These are phyloP conservation scores for Cutaneotrichosporon cutaneum DNA, from an alignment of 1,284 basidiomycete species.

Conservation along the genomic window DNA sequence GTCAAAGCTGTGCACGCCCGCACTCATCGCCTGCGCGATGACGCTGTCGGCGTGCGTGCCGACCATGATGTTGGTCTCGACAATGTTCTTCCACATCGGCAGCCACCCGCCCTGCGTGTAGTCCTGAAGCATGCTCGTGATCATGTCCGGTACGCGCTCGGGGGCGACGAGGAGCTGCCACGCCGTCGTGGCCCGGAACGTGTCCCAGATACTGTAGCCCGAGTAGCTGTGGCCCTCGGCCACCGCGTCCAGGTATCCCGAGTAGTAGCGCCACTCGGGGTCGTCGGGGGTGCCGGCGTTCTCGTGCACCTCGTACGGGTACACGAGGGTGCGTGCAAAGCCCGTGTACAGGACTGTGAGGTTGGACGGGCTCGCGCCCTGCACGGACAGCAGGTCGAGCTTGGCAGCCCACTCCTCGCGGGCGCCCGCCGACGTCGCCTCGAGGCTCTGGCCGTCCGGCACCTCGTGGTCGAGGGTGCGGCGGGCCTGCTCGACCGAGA, in stretches of 20 bases:
- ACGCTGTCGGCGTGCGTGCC: slow-evolving; percentile 77
- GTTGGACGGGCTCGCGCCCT: slow-evolving; percentile 55
- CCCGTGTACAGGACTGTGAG: slow-evolving; percentile 38
- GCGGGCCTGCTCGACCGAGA: slow-evolving; percentile 71
- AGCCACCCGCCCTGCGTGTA: slow-evolving; percentile 74
- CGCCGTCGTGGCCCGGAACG: slow-evolving; percentile 73
- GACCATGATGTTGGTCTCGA: slow-evolving; percentile 62
- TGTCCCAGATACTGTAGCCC: slow-evolving; percentile 84
- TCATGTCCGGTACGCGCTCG: slow-evolving; percentile 70
- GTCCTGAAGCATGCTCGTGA: slow-evolving; percentile 76
- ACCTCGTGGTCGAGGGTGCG: slow-evolving; percentile 60
- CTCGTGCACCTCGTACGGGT: slow-evolving; percentile 75
- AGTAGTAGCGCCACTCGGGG: slow-evolving; percentile 64
- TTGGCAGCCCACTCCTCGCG: slow-evolving; percentile 71
- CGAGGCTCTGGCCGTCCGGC: slow-evolving; percentile 57
- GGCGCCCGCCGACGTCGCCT: slow-evolving; percentile 62
- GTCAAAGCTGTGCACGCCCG: slow-evolving; percentile 60
- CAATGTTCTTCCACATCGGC: slow-evolving; percentile 87
- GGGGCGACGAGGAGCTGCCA: slow-evolving; percentile 74
- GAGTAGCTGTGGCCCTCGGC: slow-evolving; percentile 69
- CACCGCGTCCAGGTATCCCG: slow-evolving; percentile 55
- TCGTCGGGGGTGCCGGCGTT: slow-evolving; percentile 34
- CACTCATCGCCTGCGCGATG: slow-evolving; percentile 72
- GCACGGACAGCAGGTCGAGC: slow-evolving; percentile 63
- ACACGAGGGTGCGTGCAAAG: slow-evolving; percentile 56